Evolutionary conservation across 1,284 basidiomycete genomes (phyloP).

Genomic region (Hemileia vastatrix): DNA sequence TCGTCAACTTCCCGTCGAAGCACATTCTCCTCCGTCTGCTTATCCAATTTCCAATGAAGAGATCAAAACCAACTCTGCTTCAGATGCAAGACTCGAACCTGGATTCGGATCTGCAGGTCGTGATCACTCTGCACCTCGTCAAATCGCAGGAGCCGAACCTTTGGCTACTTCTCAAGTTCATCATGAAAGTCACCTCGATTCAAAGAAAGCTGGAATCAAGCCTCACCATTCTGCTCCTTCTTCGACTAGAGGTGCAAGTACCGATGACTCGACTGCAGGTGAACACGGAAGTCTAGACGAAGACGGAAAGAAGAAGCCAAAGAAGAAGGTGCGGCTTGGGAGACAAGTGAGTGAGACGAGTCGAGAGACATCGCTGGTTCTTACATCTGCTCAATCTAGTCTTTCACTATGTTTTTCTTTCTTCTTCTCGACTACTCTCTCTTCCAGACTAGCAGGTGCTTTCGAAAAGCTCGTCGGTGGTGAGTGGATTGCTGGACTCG

Average conservation of each 20-base stretch:
- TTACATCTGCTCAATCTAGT: background rate
- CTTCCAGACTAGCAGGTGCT: background rate
- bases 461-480: background rate
- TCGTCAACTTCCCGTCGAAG: too few species aligned
- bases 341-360: background rate
- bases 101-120: too few species aligned
- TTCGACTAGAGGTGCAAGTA: background rate
- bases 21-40: too few species aligned
- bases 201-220: background rate
- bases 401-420: background rate
- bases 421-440: background rate
- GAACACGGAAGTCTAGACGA: background rate
- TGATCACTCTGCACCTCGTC: too few species aligned
- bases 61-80: too few species aligned
- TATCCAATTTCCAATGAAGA: too few species aligned
- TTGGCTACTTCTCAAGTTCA: background rate
- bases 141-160: too few species aligned
- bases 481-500: background rate
- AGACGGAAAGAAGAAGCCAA: background rate
- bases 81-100: too few species aligned
- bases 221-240: background rate
- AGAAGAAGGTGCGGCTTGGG: background rate
- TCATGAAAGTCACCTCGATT: background rate
- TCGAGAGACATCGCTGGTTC: too few species aligned
- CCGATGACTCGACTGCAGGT: background rate